Evolutionary conservation across 768 basidiomycete species (phyloP), one percentile per base, ranked within the genome.

Genomic region (Goffeauzyma gilvescens): DNA sequence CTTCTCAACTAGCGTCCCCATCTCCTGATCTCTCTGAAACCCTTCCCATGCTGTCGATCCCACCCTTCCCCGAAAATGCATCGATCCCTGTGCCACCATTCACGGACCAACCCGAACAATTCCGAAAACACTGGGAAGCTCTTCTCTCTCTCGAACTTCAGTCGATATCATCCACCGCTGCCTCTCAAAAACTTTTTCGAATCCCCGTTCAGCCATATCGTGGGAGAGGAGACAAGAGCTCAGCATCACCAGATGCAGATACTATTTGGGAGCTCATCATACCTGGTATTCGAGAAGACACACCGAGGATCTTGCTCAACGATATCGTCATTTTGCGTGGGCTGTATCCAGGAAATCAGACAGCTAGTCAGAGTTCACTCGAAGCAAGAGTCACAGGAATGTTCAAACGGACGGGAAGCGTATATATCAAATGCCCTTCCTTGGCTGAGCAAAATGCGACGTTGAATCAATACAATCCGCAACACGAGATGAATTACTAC

Each of bases 241-340:
- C 26, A 50, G 3, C 27, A 46, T 10, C 38, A 23, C 22, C 27
- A 36, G 18, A 26, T 30, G 9, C 12, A 18, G 20, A 27, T 37
- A 34, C 44, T 10, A 42, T 46, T 0, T 57, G 49, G 51, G 35
- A 46, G 7, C 43, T 59, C 22, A 33, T 40, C n/a, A 55, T 60
- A 2, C 60, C 59, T 10, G 61, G 58, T 1, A 59, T 65, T 22
- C 49, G 65, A 17, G 65, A 66, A 41, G 60, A 59, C 18, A 54
- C 53, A 35, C 65, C 65, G 6, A 49, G 52, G 2, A 52, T 66
- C 22, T 49, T 51, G 18, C 43, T 60, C 17, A 57, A 59, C n/a
- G 65, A 66, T 43, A 41, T 53, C 1, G 42, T 63, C n/a, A 27
- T 50, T 21, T 25, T 66, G 2, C 50, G 65, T 3, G 59, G 58